These are phyloP conservation scores for Sarcodon aspratus DNA, from an alignment of 768 basidiomycete genomes.

Conservation along the genomic window DNA sequence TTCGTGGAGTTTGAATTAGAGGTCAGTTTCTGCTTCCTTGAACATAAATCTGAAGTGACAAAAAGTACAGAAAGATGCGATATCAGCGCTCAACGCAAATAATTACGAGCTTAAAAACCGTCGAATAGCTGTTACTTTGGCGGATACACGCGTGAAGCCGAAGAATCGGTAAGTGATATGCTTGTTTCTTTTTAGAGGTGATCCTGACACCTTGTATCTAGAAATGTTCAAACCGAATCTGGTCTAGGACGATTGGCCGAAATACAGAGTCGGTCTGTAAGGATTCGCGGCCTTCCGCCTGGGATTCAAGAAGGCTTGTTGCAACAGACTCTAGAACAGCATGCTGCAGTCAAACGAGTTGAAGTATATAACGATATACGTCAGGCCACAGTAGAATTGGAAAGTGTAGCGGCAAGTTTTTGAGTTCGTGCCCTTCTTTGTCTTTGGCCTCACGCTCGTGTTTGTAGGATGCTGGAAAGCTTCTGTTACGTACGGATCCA, in stretches of 20 bases:
- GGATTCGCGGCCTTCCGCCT: slow-evolving; percentile 62
- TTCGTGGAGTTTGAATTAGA: slow-evolving; percentile 86
- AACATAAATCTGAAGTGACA: neutral
- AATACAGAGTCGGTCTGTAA: slow-evolving; percentile 57
- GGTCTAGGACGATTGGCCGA: slow-evolving; percentile 48
- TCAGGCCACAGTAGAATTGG: slow-evolving; percentile 57
- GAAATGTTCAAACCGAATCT: slow-evolving; percentile 31
- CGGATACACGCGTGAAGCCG: slow-evolving; percentile 45
- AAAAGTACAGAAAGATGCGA: slow-evolving; percentile 48
- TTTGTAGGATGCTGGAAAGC: slow-evolving; percentile 69
- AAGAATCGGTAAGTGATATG: slow-evolving; percentile 12
- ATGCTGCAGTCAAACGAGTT: slow-evolving; percentile 56
- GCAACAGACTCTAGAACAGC: slow-evolving; percentile 82
- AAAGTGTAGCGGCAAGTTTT: slow-evolving; percentile 47
- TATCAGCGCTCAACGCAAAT: slow-evolving; percentile 64
- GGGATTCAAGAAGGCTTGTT: slow-evolving; percentile 83
- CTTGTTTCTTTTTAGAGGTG: neutral
- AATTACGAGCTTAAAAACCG: slow-evolving; percentile 84
- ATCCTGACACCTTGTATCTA: too few relatives aligned
- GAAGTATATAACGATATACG: slow-evolving; percentile 55
- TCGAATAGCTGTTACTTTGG: slow-evolving; percentile 80
- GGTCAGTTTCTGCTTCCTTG: slow-evolving; percentile 28
- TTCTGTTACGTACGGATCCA: slow-evolving; percentile 62
- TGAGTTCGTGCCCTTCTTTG: neutral
- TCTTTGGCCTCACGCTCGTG: neutral